Evolutionary conservation across 1,284 basidiomycete species (phyloP).

Genomic region (Pseudozyma hubeiensis): DNA sequence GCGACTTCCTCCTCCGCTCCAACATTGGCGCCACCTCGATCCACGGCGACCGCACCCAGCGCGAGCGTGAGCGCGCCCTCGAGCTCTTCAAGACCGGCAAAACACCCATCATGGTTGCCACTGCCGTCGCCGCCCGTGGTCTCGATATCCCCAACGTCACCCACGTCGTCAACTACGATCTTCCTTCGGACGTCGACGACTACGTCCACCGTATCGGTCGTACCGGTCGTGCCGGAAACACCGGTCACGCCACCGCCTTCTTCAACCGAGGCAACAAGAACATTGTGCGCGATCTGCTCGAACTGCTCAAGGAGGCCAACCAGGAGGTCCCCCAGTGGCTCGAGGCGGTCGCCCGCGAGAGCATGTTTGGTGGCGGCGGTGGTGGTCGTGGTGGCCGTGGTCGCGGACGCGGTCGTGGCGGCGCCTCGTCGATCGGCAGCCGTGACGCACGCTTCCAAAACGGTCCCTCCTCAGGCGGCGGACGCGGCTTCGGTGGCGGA

Average conservation of each 20-base stretch:
- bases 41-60: slow-evolving; percentile 96
- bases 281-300: slow-evolving; percentile 90
- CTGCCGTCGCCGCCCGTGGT: slow-evolving; percentile 97
- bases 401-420: slow-evolving; percentile 74
- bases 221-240: slow-evolving; percentile 98
- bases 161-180: slow-evolving; percentile 97
- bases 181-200: slow-evolving; percentile 96
- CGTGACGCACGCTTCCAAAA: slow-evolving; percentile 67
- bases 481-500: slow-evolving; percentile 55
- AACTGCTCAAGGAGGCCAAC: slow-evolving; percentile 94
- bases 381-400: slow-evolving; percentile 74
- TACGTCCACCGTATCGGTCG: slow-evolving; percentile 76
- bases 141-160: slow-evolving; percentile 99
- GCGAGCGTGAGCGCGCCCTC: slow-evolving; percentile 94
- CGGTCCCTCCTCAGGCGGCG: slow-evolving; percentile 54
- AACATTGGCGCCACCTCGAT: slow-evolving; percentile 91
- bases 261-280: slow-evolving; percentile 73
- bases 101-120: slow-evolving; percentile 96
- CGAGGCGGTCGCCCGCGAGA: slow-evolving; percentile 85
- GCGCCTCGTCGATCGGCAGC: slow-evolving; percentile 67
- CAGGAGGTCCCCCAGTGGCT: slow-evolving; percentile 96
- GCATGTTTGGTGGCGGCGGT: slow-evolving; percentile 76
- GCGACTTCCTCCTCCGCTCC: slow-evolving; percentile 91
- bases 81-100: slow-evolving; percentile 94
- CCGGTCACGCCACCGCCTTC: slow-evolving; percentile 82